Conservation (phyloP, 805 yeast species). For the Hanseniaspora hatyaiensis region DNA sequence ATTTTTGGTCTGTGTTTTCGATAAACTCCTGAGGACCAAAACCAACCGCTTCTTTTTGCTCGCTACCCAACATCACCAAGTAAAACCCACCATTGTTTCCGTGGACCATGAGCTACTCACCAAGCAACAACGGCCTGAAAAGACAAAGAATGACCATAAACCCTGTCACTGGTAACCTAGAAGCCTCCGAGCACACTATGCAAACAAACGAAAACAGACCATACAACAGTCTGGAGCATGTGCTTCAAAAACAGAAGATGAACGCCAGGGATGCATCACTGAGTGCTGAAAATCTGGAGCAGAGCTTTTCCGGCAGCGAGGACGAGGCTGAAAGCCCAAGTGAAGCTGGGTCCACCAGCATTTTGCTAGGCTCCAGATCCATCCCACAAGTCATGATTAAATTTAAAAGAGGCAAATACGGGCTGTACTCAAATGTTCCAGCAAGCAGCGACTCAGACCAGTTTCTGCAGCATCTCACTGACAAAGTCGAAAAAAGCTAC, state of each 20-base stretch:
- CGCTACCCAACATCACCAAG: not conserved
- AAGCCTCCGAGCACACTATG: not conserved
- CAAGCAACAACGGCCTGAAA: not conserved
- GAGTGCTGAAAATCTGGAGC: not conserved
- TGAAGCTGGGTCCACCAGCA: not conserved
- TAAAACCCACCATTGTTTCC: no score
- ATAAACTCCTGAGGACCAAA: no score
- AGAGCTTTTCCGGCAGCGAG: not conserved
- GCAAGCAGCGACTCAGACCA: not conserved
- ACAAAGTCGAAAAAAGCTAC: conserved; percentile 9
- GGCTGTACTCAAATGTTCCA: conserved; percentile 13
- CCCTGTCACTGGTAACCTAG: conserved; percentile 7
- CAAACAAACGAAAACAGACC: not conserved
- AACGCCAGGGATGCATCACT: not conserved
- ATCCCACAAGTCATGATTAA: conserved; percentile 3
- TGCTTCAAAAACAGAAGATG: not conserved
- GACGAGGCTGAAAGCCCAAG: not conserved
- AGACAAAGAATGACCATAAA: conserved; percentile 8
- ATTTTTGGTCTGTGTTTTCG: no score
- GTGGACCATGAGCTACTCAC: no score
- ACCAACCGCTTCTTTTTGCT: no score
- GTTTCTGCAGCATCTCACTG: conserved; percentile 10
- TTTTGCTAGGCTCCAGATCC: conserved; percentile 10
- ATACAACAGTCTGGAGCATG: not conserved
- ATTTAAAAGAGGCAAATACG: conserved; percentile 2